Conservation (phyloP, 2,329 filamentous ascomycete species). For the Aspergillus sp. region DNA sequence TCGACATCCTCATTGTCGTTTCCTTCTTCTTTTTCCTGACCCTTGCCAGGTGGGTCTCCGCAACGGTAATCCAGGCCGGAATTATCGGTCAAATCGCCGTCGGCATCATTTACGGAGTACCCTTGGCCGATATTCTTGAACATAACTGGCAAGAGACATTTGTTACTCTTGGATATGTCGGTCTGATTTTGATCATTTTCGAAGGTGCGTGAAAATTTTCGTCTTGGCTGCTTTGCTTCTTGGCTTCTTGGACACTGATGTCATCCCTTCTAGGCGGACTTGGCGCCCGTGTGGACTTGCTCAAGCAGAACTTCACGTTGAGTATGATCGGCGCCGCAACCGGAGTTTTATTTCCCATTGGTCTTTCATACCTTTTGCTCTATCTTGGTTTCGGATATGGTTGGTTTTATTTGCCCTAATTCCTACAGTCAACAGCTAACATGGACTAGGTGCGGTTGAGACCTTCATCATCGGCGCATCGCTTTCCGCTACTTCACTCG, state of each 20-base stretch:
- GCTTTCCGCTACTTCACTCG: constrained; percentile 25
- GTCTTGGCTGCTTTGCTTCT: not conserved
- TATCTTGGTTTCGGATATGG: constrained; percentile 41
- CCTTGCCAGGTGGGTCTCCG: constrained; percentile 33
- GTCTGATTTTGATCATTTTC: constrained; percentile 46
- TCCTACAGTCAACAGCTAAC: not conserved
- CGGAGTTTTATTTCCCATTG: constrained; percentile 44
- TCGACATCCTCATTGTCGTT: constrained; percentile 34
- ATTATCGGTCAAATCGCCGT: constrained; percentile 44
- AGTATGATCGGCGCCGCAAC: constrained; percentile 39
- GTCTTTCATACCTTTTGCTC: constrained; percentile 40
- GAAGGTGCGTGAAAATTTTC: constrained; percentile 24
- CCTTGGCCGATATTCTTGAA: constrained; percentile 37
- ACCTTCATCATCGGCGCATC: constrained; percentile 27
- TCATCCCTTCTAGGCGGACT: constrained; percentile 34
- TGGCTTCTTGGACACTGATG: constrained; percentile 1
- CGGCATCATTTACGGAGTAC: constrained; percentile 41
- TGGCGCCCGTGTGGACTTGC: constrained; percentile 41
- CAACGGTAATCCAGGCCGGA: constrained; percentile 36
- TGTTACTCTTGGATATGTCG: constrained; percentile 42
- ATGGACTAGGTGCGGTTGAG: constrained; percentile 21
- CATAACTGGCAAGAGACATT: constrained; percentile 41
- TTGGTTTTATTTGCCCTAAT: constrained; percentile 3
- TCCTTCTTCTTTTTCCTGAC: constrained; percentile 41
- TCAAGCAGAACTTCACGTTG: constrained; percentile 42